Evolutionary conservation across 192 early-diverging fungal species (phyloP).

Genomic region (Rhizoclosmatium globosum): DNA sequence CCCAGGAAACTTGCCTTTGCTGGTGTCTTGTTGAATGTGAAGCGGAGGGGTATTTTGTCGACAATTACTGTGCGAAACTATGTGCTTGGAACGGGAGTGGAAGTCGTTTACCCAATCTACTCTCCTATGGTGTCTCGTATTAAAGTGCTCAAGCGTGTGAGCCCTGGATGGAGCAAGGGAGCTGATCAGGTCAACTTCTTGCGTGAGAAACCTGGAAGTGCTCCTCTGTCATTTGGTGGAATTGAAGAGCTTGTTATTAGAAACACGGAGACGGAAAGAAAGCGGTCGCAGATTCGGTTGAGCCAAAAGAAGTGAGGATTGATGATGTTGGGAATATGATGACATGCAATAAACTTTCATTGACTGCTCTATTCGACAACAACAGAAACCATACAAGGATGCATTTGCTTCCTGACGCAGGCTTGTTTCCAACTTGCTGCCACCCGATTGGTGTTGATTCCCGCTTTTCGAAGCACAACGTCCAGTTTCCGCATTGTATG

Average conservation of each 20-base stretch:
- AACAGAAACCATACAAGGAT: conserved; percentile 29
- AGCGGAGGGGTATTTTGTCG: conserved; percentile 54
- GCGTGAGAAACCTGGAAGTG: conserved; percentile 39
- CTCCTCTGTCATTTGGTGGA: conserved; percentile 47
- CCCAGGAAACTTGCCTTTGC: conserved; percentile 57
- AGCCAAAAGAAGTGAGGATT: too few species aligned
- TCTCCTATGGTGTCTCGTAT: conserved; percentile 58
- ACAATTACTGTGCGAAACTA: conserved; percentile 58
- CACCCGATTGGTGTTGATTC: background rate
- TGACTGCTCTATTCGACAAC: too few species aligned
- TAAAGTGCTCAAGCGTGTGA: conserved; percentile 54
- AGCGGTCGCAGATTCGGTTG: conserved; percentile 29
- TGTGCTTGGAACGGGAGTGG: conserved; percentile 60
- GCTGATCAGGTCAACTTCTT: conserved; percentile 48
- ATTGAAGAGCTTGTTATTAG: conserved; percentile 53
- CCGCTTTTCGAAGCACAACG: background rate
- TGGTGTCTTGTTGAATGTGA: conserved; percentile 55
- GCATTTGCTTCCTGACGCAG: background rate
- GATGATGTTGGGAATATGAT: too few species aligned
- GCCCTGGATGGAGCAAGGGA: conserved; percentile 39
- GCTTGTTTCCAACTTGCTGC: conserved; percentile 4
- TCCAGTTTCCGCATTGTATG: conserved; percentile 3
- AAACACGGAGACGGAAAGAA: conserved; percentile 48
- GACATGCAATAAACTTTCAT: too few species aligned
- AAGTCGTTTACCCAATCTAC: conserved; percentile 60